These are phyloP conservation scores for Eucalyptus paniculata DNA, from an alignment of 345 rosid genomes.

Conservation along the genomic window DNA sequence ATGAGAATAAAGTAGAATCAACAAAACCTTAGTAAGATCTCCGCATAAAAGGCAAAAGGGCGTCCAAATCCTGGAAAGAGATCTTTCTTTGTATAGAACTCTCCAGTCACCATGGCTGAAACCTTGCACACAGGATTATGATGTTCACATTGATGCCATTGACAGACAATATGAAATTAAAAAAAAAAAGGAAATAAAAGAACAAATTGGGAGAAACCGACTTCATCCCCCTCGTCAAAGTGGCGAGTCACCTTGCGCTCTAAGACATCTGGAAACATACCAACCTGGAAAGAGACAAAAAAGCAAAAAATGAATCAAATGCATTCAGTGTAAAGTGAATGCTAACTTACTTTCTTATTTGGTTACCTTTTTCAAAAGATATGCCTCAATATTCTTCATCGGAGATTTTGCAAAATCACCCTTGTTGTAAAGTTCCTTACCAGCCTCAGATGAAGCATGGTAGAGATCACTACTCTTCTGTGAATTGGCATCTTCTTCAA, in stretches of 20 bases:
- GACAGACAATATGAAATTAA: neutral
- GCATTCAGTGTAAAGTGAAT: neutral
- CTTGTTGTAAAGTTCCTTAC: slow-evolving; percentile 50
- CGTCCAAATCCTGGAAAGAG: slow-evolving; percentile 88
- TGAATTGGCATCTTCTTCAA: slow-evolving; percentile 63
- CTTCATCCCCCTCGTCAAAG: slow-evolving; percentile 63
- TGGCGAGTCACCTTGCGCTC: slow-evolving; percentile 68
- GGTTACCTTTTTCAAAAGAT: slow-evolving; percentile 47
- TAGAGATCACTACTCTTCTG: slow-evolving; percentile 28
- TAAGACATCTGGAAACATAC: slow-evolving; percentile 73
- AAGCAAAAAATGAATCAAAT: neutral
- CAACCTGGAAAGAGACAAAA: slow-evolving; percentile 36
- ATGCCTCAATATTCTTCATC: slow-evolving; percentile 36
- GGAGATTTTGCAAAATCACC: slow-evolving; percentile 76
- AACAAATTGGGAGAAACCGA: slow-evolving; percentile 10
- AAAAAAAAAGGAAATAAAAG: neutral
- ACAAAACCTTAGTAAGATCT: slow-evolving; percentile 53
- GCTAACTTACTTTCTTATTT: neutral
- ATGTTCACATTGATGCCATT: neutral
- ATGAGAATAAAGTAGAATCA: neutral
- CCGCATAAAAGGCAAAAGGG: slow-evolving; percentile 78
- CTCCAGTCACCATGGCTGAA: slow-evolving; percentile 85
- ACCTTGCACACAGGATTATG: slow-evolving; percentile 21
- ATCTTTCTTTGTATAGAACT: slow-evolving; percentile 69
- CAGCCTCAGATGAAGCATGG: slow-evolving; percentile 58